Conservation (phyloP, 306 rosid genomes). For the Spatholobus suberectus region DNA sequence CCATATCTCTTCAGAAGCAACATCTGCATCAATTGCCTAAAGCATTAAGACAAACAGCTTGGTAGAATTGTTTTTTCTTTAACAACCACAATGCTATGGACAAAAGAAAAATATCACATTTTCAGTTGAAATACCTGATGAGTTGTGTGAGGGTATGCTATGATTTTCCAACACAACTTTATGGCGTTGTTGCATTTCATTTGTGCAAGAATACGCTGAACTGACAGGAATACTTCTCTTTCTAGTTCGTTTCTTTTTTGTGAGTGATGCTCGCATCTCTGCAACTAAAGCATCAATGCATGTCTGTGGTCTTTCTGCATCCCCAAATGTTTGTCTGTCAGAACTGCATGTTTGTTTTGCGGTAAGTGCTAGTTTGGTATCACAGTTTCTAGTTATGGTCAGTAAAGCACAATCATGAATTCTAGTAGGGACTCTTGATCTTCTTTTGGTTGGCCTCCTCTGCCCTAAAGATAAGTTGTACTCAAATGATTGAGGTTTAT, state of each 20-base stretch:
- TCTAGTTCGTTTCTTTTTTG: slow-evolving; percentile 71
- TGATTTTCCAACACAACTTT: slow-evolving; percentile 42
- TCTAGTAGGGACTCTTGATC: slow-evolving; percentile 58
- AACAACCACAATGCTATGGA: slow-evolving; percentile 28
- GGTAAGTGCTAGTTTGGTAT: slow-evolving; percentile 37
- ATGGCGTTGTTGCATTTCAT: slow-evolving; percentile 42
- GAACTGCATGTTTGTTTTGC: slow-evolving; percentile 34
- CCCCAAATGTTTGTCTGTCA: slow-evolving; percentile 39
- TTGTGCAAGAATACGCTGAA: slow-evolving; percentile 46
- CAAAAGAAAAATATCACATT: neutral
- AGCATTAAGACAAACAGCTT: slow-evolving; percentile 25
- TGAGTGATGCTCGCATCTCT: slow-evolving; percentile 49
- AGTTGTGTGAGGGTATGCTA: slow-evolving; percentile 33
- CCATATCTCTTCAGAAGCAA: slow-evolving; percentile 40
- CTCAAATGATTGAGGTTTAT: slow-evolving; percentile 42
- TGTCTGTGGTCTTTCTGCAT: slow-evolving; percentile 46
- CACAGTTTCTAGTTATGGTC: slow-evolving; percentile 38
- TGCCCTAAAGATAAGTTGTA: slow-evolving; percentile 40
- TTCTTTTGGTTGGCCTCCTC: slow-evolving; percentile 59
- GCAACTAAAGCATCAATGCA: slow-evolving; percentile 64
- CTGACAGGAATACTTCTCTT: slow-evolving; percentile 49
- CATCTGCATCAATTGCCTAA: slow-evolving; percentile 53
- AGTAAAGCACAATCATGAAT: slow-evolving; percentile 48
- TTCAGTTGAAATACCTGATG: slow-evolving; percentile 60
- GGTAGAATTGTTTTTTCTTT: slow-evolving; percentile 28